Base-by-base conservation (phyloP, 106 monocot genomes). In the Allium sativum region DNA sequence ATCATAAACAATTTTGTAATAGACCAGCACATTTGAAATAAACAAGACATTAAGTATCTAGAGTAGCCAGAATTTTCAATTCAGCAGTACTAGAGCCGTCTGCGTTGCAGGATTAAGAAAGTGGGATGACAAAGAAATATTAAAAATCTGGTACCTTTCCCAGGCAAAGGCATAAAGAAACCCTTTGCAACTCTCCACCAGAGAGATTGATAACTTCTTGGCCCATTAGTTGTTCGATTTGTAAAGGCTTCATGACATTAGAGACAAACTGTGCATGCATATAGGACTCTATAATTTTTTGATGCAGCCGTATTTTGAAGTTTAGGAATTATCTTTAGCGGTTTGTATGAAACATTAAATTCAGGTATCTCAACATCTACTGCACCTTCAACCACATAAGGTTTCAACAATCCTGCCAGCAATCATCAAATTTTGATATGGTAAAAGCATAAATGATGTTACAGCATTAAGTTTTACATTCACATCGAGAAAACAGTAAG, bases 331-430 rank as follows among this genome's bases (percentile, higher is more conserved):
- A 99, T 88, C 58, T 99, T 88, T 67, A 92, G 98, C 31, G 88
- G 98, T 65, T 99, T 99, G 70, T 99, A 92, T 46, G 98, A 99
- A 77, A 99, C 92, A 83, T 85, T 92, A 57, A 88, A 99, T 65
- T 92, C 92, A 53, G 98, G 98, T 73, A 99, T 83, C 60, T 92
- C 98, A 53, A 75, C 43, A 59, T 98, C 92, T 31, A 5, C 31
- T 65, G 82, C 64, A 68, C 58, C 88, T 66, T 80, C 88, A 43
- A 88, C 80, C 13, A 20, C 67, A 72, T 99, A 92, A 65, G 98
- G 98, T 55, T 88, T 99, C 72, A 99, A 22, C 41, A 88, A 56
- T 56, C 92, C 98, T 68, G 98, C 98, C 98, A 92, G 57, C 20
- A 40, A 31, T 52, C 16, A 65, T 20, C 22, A 48, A 9, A 20